These are phyloP conservation scores for Trichoderma asperellum DNA, from an alignment of 2,329 filamentous ascomycete species.

Conservation along the genomic window DNA sequence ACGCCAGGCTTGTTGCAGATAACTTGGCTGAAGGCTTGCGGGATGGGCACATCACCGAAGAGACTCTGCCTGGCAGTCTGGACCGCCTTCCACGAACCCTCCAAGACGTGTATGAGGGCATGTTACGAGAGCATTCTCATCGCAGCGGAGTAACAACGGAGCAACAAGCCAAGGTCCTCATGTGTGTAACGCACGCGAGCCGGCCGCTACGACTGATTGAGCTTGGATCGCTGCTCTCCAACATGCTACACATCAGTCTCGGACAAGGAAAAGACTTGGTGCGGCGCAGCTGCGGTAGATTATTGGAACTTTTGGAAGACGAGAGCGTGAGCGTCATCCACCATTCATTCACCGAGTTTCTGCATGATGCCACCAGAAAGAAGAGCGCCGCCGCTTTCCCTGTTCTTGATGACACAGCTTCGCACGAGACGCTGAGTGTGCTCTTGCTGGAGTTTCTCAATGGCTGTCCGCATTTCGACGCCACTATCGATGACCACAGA, in stretches of 20 bases:
- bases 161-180: slow-evolving; percentile 8
- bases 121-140: slow-evolving; percentile 4
- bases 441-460: background rate
- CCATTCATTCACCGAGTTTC: slow-evolving; percentile 8
- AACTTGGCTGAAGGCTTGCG: slow-evolving; percentile 10
- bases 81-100: slow-evolving; percentile 5
- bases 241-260: background rate
- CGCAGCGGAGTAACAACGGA: slow-evolving; percentile 6
- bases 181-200: slow-evolving; percentile 8
- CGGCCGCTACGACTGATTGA: slow-evolving; percentile 4
- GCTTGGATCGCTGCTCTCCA: slow-evolving; percentile 8
- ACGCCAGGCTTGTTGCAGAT: slow-evolving; percentile 2
- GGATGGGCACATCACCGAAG: slow-evolving; percentile 6
- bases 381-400: background rate
- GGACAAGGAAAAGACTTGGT: slow-evolving; percentile 10
- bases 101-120: background rate
- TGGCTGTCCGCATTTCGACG: background rate
- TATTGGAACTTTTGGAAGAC: slow-evolving; percentile 9
- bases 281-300: background rate
- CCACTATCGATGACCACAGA: background rate
- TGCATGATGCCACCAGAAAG: slow-evolving; percentile 8
- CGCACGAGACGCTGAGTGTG: background rate
- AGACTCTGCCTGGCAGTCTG: slow-evolving; percentile 1
- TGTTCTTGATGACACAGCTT: background rate
- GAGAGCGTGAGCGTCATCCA: slow-evolving; percentile 13